Evolutionary conservation across 139 green algal genomes (phyloP).

Genomic region (Deuterostichococcus epilithicus): DNA sequence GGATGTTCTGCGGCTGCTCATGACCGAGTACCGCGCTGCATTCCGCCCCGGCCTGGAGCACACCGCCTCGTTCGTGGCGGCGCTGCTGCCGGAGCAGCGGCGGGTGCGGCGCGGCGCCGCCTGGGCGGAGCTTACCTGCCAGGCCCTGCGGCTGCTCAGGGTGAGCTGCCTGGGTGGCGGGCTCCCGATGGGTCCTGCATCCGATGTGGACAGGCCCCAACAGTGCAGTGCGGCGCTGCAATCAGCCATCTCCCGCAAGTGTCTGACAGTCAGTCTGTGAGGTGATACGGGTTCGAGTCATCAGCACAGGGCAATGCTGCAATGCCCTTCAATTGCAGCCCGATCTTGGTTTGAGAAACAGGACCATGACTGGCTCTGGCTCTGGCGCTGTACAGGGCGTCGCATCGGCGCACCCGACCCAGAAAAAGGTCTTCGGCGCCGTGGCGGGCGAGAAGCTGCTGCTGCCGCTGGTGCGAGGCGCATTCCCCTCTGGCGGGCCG

Average conservation of each 20-base stretch:
- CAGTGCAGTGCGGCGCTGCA: no score
- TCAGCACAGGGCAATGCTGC: no score
- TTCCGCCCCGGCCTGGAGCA: conserved; percentile 5
- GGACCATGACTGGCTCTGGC: background rate
- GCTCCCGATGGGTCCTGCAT: no score
- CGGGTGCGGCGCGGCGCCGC: background rate
- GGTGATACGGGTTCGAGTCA: no score
- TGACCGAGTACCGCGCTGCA: background rate
- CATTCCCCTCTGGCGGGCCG: background rate
- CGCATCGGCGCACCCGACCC: background rate
- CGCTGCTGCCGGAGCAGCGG: background rate
- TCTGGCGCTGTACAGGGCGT: background rate
- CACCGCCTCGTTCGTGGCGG: background rate
- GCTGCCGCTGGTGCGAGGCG: background rate
- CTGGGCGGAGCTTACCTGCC: background rate
- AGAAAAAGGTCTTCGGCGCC: background rate
- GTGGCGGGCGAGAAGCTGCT: background rate
- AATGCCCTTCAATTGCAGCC: no score
- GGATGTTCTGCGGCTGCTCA: conserved; percentile 4
- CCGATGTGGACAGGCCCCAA: no score
- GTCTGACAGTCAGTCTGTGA: no score
- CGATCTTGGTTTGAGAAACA: no score
- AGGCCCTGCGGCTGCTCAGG: background rate
- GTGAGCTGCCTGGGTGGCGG: background rate
- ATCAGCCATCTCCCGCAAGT: no score